Conservation (phyloP, 192 early-diverging fungal species). For the Backusella australiensis region DNA sequence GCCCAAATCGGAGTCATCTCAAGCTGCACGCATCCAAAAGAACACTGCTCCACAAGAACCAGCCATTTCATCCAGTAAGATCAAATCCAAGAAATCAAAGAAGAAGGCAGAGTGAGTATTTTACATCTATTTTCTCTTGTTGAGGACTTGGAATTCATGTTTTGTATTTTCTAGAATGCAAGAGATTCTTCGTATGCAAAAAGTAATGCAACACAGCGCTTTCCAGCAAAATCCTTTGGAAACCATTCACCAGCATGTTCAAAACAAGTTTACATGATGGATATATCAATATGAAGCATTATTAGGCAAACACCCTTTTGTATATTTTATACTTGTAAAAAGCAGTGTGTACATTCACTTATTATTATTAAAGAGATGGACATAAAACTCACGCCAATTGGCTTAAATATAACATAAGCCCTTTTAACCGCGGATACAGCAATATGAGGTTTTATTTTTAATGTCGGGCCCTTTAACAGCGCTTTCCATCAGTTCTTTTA, state of each 20-base stretch:
- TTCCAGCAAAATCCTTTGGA: slow-evolving; percentile 69
- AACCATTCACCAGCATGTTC: slow-evolving; percentile 71
- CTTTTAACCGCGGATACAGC: neutral
- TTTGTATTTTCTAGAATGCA: slow-evolving; percentile 38
- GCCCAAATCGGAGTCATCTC: slow-evolving; percentile 3
- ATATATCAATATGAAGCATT: neutral
- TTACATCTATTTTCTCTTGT: neutral
- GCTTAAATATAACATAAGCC: neutral
- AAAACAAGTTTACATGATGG: slow-evolving; percentile 52
- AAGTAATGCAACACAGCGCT: slow-evolving; percentile 67
- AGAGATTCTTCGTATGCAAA: slow-evolving; percentile 73
- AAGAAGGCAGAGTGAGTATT: slow-evolving; percentile 57
- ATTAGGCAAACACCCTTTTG: no score
- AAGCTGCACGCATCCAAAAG: neutral
- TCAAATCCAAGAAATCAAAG: slow-evolving; percentile 50
- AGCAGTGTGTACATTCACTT: no score
- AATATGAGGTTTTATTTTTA: neutral
- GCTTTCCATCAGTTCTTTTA: neutral
- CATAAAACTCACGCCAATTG: neutral
- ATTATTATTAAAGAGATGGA: neutral
- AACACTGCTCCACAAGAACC: slow-evolving; percentile 6
- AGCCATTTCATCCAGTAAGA: slow-evolving; percentile 18
- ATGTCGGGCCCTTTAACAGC: neutral
- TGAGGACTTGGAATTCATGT: neutral
- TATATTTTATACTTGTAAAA: no score